Percentiles rank a stretch among this genome's conserved stretches.
phyloP scores from a whole-genome alignment of 108 stramenopile species.

The Fragilaria radians region DNA sequence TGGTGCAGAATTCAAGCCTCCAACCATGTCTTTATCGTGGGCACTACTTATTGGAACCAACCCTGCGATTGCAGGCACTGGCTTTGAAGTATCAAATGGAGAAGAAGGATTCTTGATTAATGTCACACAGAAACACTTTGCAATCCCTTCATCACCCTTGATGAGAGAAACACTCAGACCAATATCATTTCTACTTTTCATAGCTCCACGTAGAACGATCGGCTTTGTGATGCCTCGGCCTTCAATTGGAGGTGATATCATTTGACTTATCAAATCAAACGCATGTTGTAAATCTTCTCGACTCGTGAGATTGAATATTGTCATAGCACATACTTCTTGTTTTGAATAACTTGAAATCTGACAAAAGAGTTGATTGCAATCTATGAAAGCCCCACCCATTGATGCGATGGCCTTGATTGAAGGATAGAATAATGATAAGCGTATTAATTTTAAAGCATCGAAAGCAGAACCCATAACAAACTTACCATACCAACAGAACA shows the following conservation, averaged over 20 bases:
- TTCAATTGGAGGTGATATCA: slow-evolving; percentile 60
- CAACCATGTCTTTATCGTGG: not conserved
- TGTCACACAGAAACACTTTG: slow-evolving; percentile 78
- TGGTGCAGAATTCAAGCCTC: slow-evolving; percentile 2
- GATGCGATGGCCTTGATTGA: slow-evolving; percentile 64
- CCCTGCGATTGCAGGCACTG: slow-evolving; percentile 57
- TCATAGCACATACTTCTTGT: slow-evolving; percentile 76
- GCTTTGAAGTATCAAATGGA: slow-evolving; percentile 39
- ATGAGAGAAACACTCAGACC: slow-evolving; percentile 64
- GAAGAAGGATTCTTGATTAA: slow-evolving; percentile 63
- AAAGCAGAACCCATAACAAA: not conserved
- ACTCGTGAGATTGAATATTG: slow-evolving; percentile 78
- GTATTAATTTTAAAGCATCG: not conserved
- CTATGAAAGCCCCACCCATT: slow-evolving; percentile 86
- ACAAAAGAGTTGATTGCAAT: slow-evolving; percentile 79
- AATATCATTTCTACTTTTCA: slow-evolving; percentile 57
- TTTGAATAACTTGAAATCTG: slow-evolving; percentile 62
- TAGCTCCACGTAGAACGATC: slow-evolving; percentile 32
- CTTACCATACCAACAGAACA: slow-evolving; percentile 72
- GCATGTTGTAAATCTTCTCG: slow-evolving; percentile 72
- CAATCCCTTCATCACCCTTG: slow-evolving; percentile 62
- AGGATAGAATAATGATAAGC: not conserved
- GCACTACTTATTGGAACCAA: too few species aligned
- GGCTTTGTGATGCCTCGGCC: slow-evolving; percentile 29
- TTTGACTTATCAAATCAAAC: slow-evolving; percentile 80